Evolutionary conservation across 179 eudicot species (phyloP), one percentile per base, ranked within the genome.

Genomic region (Pouteria campechiana): DNA sequence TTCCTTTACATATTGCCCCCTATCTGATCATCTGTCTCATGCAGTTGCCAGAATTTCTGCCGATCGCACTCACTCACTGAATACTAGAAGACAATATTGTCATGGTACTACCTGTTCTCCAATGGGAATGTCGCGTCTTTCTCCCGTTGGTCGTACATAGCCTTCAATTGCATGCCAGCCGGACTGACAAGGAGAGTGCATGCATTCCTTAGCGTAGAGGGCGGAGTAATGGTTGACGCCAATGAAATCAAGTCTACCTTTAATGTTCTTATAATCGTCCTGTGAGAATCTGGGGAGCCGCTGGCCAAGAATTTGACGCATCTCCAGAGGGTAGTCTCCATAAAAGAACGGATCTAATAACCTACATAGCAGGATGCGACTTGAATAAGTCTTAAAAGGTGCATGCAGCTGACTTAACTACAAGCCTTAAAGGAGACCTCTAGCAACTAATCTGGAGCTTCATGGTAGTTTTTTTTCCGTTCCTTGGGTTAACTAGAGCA

Each of bases 181-280:
- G 31, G 32, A 17, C 17, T 6, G 44, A n/a, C 96, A 86, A 21
- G 50, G 55, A 29, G 78, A 70, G 28, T 66, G 49, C 19, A 67
- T 49, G 49, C 97, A 88, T 30, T 88, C 97, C 57, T 75, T 55
- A 17, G 76, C 79, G 54, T 84, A 88, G 1, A 75, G 50, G 16
- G 81, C 40, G n/a, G 83, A 42, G 41, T 88, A 88, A 49, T 88
- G 94, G 55, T 84, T 88, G 19, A 88, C 46, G 21, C 93, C 97
- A 21, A 88, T 12, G 28, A 78, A 88, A 37, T 84, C 95, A 2
- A 68, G 47, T 48, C 95, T 84, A 41, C 72, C 73, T 47, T 61
- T 84, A 36, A 84, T 13, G 25, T 57, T 41, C 0, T 32, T 13
- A 12, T 3, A 59, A 57, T 88, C 95, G 21, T 84, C 74, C 23